Percentiles rank a stretch among this genome's conserved stretches.
Evolutionary conservation across 2,329 filamentous ascomycete genomes (phyloP).

Genomic region (Alternaria sp.): DNA sequence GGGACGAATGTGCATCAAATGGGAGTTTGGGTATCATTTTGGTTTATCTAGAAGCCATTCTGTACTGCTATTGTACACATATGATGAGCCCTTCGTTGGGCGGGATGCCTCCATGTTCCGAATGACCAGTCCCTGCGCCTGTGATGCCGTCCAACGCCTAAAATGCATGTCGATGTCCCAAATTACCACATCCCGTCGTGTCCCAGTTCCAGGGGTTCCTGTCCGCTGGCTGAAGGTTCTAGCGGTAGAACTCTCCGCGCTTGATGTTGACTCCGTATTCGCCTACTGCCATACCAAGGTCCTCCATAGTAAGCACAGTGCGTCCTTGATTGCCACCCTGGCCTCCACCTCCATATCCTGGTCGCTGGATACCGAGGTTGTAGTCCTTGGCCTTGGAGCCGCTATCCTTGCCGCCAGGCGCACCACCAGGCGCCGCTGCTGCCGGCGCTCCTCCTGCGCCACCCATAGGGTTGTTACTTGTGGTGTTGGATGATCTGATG

Average conservation of each 20-base stretch:
- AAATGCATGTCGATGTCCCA: constrained; percentile 23
- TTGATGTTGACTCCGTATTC: constrained; percentile 99
- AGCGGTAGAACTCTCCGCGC: constrained; percentile 95
- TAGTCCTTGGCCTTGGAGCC: constrained; percentile 53
- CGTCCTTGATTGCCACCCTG: constrained; percentile 87
- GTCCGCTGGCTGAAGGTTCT: neutral
- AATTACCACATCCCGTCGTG: constrained; percentile 3
- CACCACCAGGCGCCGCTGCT: constrained; percentile 61
- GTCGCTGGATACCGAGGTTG: constrained; percentile 56
- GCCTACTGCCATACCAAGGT: constrained; percentile 94
- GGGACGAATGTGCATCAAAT: constrained; percentile 28
- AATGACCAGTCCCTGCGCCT: constrained; percentile 22
- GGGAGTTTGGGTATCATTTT: constrained; percentile 48
- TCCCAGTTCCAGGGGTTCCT: neutral
- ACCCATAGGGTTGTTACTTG: constrained; percentile 89
- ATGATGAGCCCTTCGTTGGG: constrained; percentile 24
- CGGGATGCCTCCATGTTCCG: constrained; percentile 15
- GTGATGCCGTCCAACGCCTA: constrained; percentile 35
- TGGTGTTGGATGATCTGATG: constrained; percentile 90
- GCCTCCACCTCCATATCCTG: constrained; percentile 76
- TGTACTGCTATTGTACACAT: constrained; percentile 47
- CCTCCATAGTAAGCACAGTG: constrained; percentile 97
- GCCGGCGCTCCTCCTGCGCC: constrained; percentile 70
- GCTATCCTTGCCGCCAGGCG: constrained; percentile 56
- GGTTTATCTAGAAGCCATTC: constrained; percentile 29